Evolutionary conservation across 192 early-diverging fungal genomes (phyloP).

Genomic region (Gaertneriomyces semiglobifer): DNA sequence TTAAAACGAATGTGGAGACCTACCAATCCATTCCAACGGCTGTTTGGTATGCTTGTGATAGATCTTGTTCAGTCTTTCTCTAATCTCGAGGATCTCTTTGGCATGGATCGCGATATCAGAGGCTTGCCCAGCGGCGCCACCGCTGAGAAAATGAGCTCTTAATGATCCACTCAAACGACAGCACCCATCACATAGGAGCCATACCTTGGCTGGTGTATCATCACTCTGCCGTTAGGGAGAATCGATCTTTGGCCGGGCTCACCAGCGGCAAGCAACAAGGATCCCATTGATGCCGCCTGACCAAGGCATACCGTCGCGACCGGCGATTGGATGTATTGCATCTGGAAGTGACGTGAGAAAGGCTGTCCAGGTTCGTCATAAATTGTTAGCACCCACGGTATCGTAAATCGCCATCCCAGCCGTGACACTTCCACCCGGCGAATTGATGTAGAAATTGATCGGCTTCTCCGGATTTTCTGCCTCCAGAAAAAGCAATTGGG

Average conservation of each 20-base stretch:
- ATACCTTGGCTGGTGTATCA: slow-evolving; percentile 91
- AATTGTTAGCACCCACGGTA: slow-evolving; percentile 50
- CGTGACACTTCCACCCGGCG: slow-evolving; percentile 93
- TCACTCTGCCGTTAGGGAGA: slow-evolving; percentile 87
- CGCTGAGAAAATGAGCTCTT: slow-evolving; percentile 40
- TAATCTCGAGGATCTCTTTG: slow-evolving; percentile 84
- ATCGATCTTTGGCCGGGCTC: slow-evolving; percentile 81
- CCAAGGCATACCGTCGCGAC: slow-evolving; percentile 94
- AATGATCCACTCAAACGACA: not conserved
- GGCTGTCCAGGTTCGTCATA: too few relatives aligned
- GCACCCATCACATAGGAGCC: not conserved
- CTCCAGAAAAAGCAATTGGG: slow-evolving; percentile 92
- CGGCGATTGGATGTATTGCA: slow-evolving; percentile 87
- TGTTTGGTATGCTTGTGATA: slow-evolving; percentile 86
- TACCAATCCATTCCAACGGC: slow-evolving; percentile 76
- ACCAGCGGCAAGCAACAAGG: slow-evolving; percentile 85
- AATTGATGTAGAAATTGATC: slow-evolving; percentile 96
- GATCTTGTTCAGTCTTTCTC: slow-evolving; percentile 78
- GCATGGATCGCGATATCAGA: slow-evolving; percentile 98
- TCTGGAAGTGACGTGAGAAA: not conserved
- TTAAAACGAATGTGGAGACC: slow-evolving; percentile 1
- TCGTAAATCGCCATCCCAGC: slow-evolving; percentile 91
- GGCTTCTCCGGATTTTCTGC: slow-evolving; percentile 91
- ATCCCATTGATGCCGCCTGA: slow-evolving; percentile 98
- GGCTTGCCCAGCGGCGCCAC: slow-evolving; percentile 91